Evolutionary conservation across 345 rosid genomes (phyloP).

Genomic region (Gossypium longicalyx): DNA sequence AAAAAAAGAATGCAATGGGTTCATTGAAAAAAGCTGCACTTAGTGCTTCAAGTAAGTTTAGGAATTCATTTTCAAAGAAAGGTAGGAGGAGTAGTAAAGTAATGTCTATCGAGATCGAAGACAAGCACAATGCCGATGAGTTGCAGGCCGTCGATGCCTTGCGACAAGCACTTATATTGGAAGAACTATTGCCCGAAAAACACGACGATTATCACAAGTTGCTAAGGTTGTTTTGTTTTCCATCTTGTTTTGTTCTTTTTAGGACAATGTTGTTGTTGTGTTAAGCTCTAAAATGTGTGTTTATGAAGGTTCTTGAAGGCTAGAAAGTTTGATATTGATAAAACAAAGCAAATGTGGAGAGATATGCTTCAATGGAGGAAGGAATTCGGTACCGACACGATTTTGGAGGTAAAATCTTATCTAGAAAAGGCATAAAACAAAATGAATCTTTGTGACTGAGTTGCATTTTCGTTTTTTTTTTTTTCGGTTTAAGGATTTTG

Average conservation of each 20-base stretch:
- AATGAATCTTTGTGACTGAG: neutral
- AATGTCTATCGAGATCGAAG: conserved; percentile 59
- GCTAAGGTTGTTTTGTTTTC: conserved; percentile 59
- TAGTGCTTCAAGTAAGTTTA: conserved; percentile 65
- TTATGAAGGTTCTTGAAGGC: conserved; percentile 73
- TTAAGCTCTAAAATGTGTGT: too few species aligned
- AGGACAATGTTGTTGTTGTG: neutral
- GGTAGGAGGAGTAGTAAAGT: conserved; percentile 76
- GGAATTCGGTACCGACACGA: conserved; percentile 69
- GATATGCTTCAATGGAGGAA: conserved; percentile 90
- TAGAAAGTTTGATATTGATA: conserved; percentile 81
- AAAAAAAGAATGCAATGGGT: conserved; percentile 23
- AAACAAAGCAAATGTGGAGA: conserved; percentile 90
- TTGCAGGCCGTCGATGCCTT: conserved; percentile 68
- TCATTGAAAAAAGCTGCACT: conserved; percentile 64
- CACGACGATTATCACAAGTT: conserved; percentile 90
- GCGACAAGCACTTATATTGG: conserved; percentile 66
- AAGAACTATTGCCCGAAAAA: conserved; percentile 68
- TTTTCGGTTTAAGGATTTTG: conserved; percentile 52
- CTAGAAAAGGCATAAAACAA: neutral
- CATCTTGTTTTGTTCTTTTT: neutral
- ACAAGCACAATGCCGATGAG: conserved; percentile 73
- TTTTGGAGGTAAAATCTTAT: conserved; percentile 47
- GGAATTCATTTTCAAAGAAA: conserved; percentile 59
- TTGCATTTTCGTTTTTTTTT: neutral